Evolutionary conservation across 768 basidiomycete species (phyloP), one percentile per base, ranked within the genome.

Genomic region (Suillus lakei): DNA sequence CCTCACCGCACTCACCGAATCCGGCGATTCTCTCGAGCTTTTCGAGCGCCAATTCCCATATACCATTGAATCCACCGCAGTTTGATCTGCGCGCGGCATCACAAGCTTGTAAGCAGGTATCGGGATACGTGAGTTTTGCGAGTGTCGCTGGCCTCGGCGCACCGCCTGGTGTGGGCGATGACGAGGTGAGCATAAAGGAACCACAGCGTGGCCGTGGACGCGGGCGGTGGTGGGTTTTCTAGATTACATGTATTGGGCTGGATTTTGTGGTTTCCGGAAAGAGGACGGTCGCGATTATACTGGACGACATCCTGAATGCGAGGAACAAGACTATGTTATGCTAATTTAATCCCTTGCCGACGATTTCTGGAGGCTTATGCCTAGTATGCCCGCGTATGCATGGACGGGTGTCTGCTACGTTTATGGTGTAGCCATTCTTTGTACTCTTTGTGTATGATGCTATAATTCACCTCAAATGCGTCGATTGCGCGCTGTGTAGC

Each of bases 61-160:
- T 70, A 16, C 76, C 78, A n/a, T 72, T 76, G 21, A 61, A 71
- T 26, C 61, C 74, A 5, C 79, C 83, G n/a, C 68, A 79, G 4
- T 91, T 91, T 80, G 87, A 91, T 70, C 88, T 85, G 13, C 84
- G 86, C 46, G 83, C 81, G 26, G 90, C 90, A 7, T 83, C 83
- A n/a, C 84, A 82, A 38, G 83, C 84, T 63, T 85, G 88, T 67
- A 81, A 80, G 30, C 76, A 82, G 39, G 83, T 87, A 36, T 81
- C 85, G 18, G 90, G 90, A 2, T 91, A 91, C 67, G 87, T 91
- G 41, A 85, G 84, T n/a, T 91, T 91, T 63, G 82, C 87, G 46
- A 84, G 82, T 58, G 83, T 91, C 12, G 88, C 88, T 76, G 90
- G 90, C 28, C 80, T 91, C 9, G 90, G 90, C 0, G 80, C 79